phyloP scores from a whole-genome alignment of 805 yeast genomes.

The Saccharomycopsis fibuligera region DNA sequence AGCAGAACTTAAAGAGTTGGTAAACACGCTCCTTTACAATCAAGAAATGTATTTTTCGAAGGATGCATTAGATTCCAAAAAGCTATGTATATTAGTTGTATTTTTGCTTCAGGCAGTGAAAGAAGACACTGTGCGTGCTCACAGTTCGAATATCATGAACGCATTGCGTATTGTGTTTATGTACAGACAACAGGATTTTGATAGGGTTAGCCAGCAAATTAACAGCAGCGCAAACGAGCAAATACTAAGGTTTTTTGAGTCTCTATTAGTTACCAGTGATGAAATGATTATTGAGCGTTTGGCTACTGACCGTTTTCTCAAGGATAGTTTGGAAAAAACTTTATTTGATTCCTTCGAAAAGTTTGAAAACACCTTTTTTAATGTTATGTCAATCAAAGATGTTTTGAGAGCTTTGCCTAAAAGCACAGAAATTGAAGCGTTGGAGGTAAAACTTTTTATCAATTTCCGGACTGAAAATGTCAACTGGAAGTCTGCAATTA shows the following conservation, averaged over 20 bases:
- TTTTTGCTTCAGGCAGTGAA: slow-evolving; percentile 23
- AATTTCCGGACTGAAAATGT: slow-evolving; percentile 29
- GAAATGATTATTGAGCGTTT: slow-evolving; percentile 25
- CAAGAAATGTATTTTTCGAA: slow-evolving; percentile 28
- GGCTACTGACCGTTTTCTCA: slow-evolving; percentile 21
- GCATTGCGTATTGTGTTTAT: slow-evolving; percentile 30
- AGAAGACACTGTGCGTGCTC: slow-evolving; percentile 12
- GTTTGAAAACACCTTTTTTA: slow-evolving; percentile 24
- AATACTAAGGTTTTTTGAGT: slow-evolving; percentile 24
- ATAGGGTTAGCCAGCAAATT: slow-evolving; percentile 26
- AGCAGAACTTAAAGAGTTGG: slow-evolving; percentile 27
- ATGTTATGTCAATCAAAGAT: slow-evolving; percentile 17
- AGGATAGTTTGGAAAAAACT: slow-evolving; percentile 22
- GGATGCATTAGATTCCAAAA: slow-evolving; percentile 31
- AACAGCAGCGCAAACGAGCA: slow-evolving; percentile 24
- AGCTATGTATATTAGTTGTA: slow-evolving; percentile 31
- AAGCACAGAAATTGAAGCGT: slow-evolving; percentile 23
- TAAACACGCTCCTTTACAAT: slow-evolving; percentile 28
- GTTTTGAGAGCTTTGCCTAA: slow-evolving; percentile 22
- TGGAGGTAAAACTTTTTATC: slow-evolving; percentile 22
- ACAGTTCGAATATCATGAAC: slow-evolving; percentile 25
- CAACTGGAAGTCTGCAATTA: slow-evolving; percentile 34
- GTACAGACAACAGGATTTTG: slow-evolving; percentile 28
- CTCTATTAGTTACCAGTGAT: slow-evolving; percentile 26
- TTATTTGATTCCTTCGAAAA: slow-evolving; percentile 25